phyloP scores from a whole-genome alignment of 495 filamentous ascomycete genomes.

The Lasiosphaeria ovina region DNA sequence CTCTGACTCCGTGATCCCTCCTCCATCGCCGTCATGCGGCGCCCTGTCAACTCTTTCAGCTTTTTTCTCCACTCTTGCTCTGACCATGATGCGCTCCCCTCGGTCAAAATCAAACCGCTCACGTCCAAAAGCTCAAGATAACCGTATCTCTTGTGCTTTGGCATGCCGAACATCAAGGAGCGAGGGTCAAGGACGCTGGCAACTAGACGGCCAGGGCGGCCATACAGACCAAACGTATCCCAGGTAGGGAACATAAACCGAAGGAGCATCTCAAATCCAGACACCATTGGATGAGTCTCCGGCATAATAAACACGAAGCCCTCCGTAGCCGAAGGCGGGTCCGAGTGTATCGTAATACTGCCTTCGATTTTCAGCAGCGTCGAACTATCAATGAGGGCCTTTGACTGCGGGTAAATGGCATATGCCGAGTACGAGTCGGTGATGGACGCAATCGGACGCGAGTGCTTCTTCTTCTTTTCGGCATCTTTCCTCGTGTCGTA shows the following conservation, averaged over 20 bases:
- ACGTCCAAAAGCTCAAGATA: constrained; percentile 91
- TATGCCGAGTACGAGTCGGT: constrained; percentile 88
- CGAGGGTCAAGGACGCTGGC: constrained; percentile 81
- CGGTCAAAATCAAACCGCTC: constrained; percentile 67
- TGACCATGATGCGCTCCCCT: constrained; percentile 75
- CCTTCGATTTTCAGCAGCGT: constrained; percentile 95
- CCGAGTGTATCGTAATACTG: constrained; percentile 77
- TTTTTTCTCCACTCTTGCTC: constrained; percentile 88
- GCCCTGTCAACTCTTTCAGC: constrained; percentile 86
- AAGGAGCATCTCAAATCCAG: constrained; percentile 96
- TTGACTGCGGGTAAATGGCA: constrained; percentile 92
- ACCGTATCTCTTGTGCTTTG: constrained; percentile 80
- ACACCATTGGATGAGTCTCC: constrained; percentile 83
- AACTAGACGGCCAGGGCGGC: constrained; percentile 80
- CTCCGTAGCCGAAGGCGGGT: constrained; percentile 69
- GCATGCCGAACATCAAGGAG: constrained; percentile 98
- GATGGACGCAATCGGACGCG: constrained; percentile 83
- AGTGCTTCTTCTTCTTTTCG: constrained; percentile 86
- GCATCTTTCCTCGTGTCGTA: constrained; percentile 69
- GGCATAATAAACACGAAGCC: constrained; percentile 99
- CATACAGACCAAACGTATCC: constrained; percentile 90
- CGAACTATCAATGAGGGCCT: constrained; percentile 88
- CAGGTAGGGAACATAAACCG: constrained; percentile 91
- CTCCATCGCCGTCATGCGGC: constrained; percentile 61
- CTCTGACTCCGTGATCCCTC: constrained; percentile 53